Conservation (phyloP, 306 rosid genomes). For the Quercus bicolor region DNA sequence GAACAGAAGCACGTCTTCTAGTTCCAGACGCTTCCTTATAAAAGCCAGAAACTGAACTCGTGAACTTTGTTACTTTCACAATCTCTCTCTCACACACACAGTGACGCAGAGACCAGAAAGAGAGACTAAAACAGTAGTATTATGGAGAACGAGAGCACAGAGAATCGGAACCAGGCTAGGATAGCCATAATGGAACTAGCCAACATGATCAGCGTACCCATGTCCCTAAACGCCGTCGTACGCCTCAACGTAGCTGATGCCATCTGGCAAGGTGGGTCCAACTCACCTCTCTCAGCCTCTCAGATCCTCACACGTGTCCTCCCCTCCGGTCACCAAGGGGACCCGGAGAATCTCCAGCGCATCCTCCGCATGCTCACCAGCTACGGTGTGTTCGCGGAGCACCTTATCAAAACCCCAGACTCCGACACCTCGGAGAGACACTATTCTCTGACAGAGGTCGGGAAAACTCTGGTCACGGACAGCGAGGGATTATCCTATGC, state of each 20-base stretch:
- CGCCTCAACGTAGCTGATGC: no score
- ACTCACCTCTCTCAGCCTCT: constrained; percentile 61
- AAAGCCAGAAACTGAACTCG: no score
- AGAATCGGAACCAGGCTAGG: constrained; percentile 50
- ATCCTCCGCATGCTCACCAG: constrained; percentile 75
- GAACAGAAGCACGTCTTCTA: no score
- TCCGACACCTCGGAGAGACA: constrained; percentile 28
- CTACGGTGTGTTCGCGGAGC: constrained; percentile 70
- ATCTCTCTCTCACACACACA: no score
- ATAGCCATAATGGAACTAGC: constrained; percentile 66
- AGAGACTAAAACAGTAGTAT: background rate
- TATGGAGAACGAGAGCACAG: constrained; percentile 29
- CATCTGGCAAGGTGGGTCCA: constrained; percentile 74
- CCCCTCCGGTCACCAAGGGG: constrained; percentile 43
- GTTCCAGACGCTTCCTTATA: no score
- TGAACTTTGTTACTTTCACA: no score
- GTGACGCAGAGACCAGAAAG: no score
- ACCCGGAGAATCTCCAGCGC: constrained; percentile 84
- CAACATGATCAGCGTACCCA: constrained; percentile 95
- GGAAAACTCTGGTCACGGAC: constrained; percentile 69
- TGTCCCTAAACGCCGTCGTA: constrained; percentile 87
- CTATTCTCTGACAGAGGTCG: constrained; percentile 72
- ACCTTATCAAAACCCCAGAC: constrained; percentile 10
- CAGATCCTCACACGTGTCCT: constrained; percentile 51
- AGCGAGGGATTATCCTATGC: constrained; percentile 59